Evolutionary conservation across 257 asterid genomes (phyloP), one percentile per base, ranked within the genome.

Genomic region (Primulina huaijiensis): DNA sequence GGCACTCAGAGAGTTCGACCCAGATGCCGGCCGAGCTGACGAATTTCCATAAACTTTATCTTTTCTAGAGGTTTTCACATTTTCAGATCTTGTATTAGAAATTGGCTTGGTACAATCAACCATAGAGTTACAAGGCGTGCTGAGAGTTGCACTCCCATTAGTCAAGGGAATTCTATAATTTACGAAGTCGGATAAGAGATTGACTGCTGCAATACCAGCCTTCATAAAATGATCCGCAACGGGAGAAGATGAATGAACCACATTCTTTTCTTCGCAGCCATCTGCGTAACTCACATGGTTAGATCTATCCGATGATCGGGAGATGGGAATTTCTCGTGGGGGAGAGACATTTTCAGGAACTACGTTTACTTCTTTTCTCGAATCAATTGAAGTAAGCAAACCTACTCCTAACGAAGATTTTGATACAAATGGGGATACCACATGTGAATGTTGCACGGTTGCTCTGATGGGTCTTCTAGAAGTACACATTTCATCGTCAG

Each of bases 201-300:
- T 87, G 9, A 87, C 96, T 9, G 99, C 97, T 12, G 92, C 96
- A 83, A 87, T 87, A 72, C 97, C 97, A 6, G 87, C 96, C 80
- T 82, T 87, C n/a, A 93, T 89, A 60, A 90, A 77, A 46, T 90
- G 96, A 69, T 90, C 97, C 1, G 88, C 52, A 27, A 89, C 73
- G 50, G 90, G 95, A 71, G 88, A 77, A 8, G 96, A 81, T 30
- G 86, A 72, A 66, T 77, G 84, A 19, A 75, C 68, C 40, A 55
- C 33, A 25, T 63, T 82, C 61, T 66, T 74, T 5, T 71, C 69
- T 61, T 82, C 88, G 50, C 66, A 20, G 14, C 74, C 82, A 57
- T 83, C 84, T n/a, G 71, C 74, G 75, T 82, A 86, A 72, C 72
- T 83, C 58, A 86, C 88, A 30, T 78, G 64, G 8, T 62, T 75